These are phyloP conservation scores for Dactylellina cionopaga DNA, from an alignment of 2,329 filamentous ascomycete genomes.

Conservation along the genomic window DNA sequence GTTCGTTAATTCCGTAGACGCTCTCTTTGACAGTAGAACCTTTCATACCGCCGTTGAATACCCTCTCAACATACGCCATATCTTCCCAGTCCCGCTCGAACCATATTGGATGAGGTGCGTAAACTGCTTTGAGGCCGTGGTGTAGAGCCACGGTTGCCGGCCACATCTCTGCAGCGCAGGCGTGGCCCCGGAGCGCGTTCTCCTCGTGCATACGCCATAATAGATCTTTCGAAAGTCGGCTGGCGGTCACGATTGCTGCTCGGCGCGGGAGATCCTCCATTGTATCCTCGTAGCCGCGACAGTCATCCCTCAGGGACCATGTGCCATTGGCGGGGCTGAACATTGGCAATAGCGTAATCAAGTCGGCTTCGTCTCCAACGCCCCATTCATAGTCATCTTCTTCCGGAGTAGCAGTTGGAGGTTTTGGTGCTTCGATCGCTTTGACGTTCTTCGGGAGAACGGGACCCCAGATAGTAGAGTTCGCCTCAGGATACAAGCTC, in stretches of 20 bases:
- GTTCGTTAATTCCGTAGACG: constrained; percentile 41
- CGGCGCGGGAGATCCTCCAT: constrained; percentile 71
- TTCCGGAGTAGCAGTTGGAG: constrained; percentile 76
- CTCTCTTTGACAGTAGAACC: constrained; percentile 61
- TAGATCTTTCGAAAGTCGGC: constrained; percentile 81
- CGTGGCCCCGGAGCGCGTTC: constrained; percentile 83
- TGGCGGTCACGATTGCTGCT: constrained; percentile 87
- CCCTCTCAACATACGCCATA: constrained; percentile 64
- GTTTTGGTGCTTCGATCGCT: constrained; percentile 76
- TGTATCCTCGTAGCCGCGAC: constrained; percentile 74
- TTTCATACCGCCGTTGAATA: constrained; percentile 77
- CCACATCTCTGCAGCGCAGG: constrained; percentile 98
- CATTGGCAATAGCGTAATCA: constrained; percentile 90
- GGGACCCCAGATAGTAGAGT: constrained; percentile 84
- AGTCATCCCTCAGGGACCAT: constrained; percentile 83
- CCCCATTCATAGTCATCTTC: constrained; percentile 84
- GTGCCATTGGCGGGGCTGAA: constrained; percentile 88
- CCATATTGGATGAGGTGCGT: constrained; percentile 49
- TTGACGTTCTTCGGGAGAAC: constrained; percentile 72
- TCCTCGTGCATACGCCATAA: constrained; percentile 90
- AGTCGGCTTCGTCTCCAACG: constrained; percentile 86
- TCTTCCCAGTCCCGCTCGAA: constrained; percentile 46
- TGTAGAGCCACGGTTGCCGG: constrained; percentile 86
- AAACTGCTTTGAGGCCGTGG: constrained; percentile 83
- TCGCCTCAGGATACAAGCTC: constrained; percentile 59